A percentile compares a stretch with the other conserved stretches of the same genome.
phyloP scores from a whole-genome alignment of 1,284 basidiomycete genomes.

The Cryptococcus sp. region DNA sequence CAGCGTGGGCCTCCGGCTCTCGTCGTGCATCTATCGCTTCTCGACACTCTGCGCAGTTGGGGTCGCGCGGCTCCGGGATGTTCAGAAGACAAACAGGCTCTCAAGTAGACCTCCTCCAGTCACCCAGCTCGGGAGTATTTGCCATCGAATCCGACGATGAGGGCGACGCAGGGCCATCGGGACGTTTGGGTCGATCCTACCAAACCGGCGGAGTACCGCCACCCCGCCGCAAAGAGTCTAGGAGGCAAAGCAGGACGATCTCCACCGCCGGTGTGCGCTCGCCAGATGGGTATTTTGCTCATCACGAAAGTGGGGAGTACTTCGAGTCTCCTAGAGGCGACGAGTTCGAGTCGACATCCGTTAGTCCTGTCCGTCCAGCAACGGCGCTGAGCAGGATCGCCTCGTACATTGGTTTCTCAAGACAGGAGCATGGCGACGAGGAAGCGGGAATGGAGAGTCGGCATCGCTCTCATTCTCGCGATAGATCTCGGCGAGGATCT shows the following conservation, averaged over 20 bases:
- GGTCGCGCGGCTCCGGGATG: constrained; percentile 18
- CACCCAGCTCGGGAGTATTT: constrained; percentile 44
- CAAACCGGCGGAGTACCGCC: neutral
- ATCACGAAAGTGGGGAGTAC: constrained; percentile 6
- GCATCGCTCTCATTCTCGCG: constrained; percentile 24
- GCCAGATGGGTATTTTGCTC: constrained; percentile 12
- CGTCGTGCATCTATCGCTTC: constrained; percentile 40
- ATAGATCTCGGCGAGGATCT: constrained; percentile 29
- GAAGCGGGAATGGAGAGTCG: constrained; percentile 19
- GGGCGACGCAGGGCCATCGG: constrained; percentile 20
- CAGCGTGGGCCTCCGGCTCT: constrained; percentile 35
- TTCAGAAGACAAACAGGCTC: constrained; percentile 25
- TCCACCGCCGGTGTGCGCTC: neutral
- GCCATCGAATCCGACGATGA: constrained; percentile 48
- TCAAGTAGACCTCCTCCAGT: constrained; percentile 31
- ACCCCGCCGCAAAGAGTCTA: constrained; percentile 7
- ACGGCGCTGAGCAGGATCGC: constrained; percentile 47
- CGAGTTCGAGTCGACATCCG: neutral
- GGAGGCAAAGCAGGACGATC: constrained; percentile 5
- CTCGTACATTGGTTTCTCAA: constrained; percentile 45
- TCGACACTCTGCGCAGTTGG: constrained; percentile 26
- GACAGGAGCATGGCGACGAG: constrained; percentile 28
- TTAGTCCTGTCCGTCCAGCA: constrained; percentile 26
- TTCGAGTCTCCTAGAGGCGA: constrained; percentile 8
- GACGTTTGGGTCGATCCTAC: constrained; percentile 9